Evolutionary conservation across 495 filamentous ascomycete genomes (phyloP).

Genomic region (Aspergillus olivimuriae): DNA sequence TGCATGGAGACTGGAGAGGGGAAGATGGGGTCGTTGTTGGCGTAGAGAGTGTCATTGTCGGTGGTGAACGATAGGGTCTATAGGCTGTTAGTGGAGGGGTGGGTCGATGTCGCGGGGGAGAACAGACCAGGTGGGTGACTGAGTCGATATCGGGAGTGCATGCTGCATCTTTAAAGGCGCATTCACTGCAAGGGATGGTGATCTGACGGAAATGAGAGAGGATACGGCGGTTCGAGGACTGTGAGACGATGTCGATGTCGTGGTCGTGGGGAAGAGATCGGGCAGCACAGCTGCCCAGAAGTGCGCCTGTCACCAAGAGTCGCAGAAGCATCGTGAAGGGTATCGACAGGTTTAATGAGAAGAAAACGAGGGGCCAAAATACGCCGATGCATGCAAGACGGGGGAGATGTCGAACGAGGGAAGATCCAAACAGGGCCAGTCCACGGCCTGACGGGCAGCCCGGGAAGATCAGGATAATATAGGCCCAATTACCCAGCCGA

Average conservation of each 20-base stretch:
- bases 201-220: constrained; percentile 16
- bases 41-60: constrained; percentile 30
- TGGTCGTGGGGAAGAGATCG: constrained; percentile 2
- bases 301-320: constrained; percentile 4
- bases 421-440: not conserved
- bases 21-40: constrained; percentile 41
- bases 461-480: not conserved
- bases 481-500: no score
- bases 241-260: not conserved
- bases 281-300: constrained; percentile 6
- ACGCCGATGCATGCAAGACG: not conserved
- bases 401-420: not conserved
- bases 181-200: constrained; percentile 19
- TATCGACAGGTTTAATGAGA: not conserved
- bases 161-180: constrained; percentile 6
- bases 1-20: constrained; percentile 30
- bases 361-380: not conserved
- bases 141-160: constrained; percentile 10
- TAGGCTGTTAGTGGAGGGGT: not conserved
- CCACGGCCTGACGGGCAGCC: not conserved
- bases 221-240: not conserved
- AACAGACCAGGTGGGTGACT: constrained; percentile 20
- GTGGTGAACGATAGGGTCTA: constrained; percentile 36
- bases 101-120: not conserved
- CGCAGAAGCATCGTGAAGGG: constrained; percentile 9